These are phyloP conservation scores for Sphaerosporella brunnea DNA, from an alignment of 495 filamentous ascomycete genomes.

Conservation along the genomic window DNA sequence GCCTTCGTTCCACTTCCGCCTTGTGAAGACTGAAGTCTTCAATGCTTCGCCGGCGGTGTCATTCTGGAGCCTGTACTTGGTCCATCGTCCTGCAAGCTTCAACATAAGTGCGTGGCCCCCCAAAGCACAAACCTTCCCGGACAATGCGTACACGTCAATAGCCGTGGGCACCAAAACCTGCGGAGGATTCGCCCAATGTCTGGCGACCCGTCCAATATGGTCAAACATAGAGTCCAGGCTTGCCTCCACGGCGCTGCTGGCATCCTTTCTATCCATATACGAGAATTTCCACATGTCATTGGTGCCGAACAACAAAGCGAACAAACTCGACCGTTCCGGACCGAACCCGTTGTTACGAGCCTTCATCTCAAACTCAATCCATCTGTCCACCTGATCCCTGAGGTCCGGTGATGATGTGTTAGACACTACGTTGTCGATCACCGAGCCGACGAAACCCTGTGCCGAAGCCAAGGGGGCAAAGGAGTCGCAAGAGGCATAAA, in stretches of 20 bases:
- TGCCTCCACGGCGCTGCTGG: slow-evolving; percentile 28
- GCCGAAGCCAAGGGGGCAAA: slow-evolving; percentile 14
- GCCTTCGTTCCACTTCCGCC: slow-evolving; percentile 34
- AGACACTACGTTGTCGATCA: slow-evolving; percentile 19
- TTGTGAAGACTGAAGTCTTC: slow-evolving; percentile 31
- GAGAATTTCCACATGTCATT: slow-evolving; percentile 37
- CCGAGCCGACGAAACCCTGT: slow-evolving; percentile 16
- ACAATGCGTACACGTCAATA: slow-evolving; percentile 31
- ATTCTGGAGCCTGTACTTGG: slow-evolving; percentile 16
- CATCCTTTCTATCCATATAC: slow-evolving; percentile 26
- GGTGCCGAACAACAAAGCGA: slow-evolving; percentile 34
- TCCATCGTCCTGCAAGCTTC: too few relatives aligned
- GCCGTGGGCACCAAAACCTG: slow-evolving; percentile 35
- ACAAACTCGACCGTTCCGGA: slow-evolving; percentile 15
- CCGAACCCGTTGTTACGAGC: slow-evolving; percentile 8
- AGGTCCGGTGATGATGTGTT: slow-evolving; percentile 20
- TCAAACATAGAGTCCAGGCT: slow-evolving; percentile 33
- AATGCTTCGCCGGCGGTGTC: slow-evolving; percentile 23
- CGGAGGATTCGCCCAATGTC: slow-evolving; percentile 29
- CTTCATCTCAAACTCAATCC: slow-evolving; percentile 14
- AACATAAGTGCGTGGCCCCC: too few relatives aligned
- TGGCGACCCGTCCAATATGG: slow-evolving; percentile 29
- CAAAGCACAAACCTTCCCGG: too few relatives aligned
- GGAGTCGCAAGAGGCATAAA: slow-evolving; percentile 15
- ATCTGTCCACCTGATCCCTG: slow-evolving; percentile 13